These are phyloP conservation scores for Suillus clintonianus DNA, from an alignment of 768 basidiomycete genomes.

Conservation along the genomic window DNA sequence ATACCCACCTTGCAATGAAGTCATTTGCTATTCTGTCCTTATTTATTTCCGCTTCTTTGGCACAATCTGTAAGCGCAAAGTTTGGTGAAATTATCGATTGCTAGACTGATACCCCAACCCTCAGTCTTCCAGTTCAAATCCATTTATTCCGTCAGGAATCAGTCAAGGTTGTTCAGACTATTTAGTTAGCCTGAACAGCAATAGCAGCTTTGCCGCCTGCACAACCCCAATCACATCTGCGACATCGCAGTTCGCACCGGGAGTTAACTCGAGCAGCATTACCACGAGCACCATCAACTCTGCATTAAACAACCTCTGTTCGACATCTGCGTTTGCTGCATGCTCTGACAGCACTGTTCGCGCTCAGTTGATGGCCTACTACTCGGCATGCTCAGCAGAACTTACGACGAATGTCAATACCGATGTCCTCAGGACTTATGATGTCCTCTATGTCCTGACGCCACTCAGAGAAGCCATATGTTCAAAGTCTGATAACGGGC, in stretches of 20 bases:
- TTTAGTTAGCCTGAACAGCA: slow-evolving; percentile 62
- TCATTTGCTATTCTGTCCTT: slow-evolving; percentile 54
- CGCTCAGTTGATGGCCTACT: slow-evolving; percentile 66
- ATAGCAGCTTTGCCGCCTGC: slow-evolving; percentile 61
- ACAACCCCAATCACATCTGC: slow-evolving; percentile 60
- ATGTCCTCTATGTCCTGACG: slow-evolving; percentile 69
- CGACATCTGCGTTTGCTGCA: slow-evolving; percentile 38
- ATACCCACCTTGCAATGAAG: slow-evolving; percentile 44
- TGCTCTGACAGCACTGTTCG: slow-evolving; percentile 66
- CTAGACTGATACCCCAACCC: not conserved
- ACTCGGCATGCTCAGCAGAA: slow-evolving; percentile 69
- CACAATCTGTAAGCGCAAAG: slow-evolving; percentile 43
- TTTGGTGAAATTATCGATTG: not conserved
- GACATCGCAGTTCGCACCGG: slow-evolving; percentile 54
- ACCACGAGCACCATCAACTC: slow-evolving; percentile 47
- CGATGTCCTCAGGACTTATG: slow-evolving; percentile 69
- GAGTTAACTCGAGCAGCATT: slow-evolving; percentile 37
- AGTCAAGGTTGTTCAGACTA: slow-evolving; percentile 55
- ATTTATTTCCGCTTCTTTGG: slow-evolving; percentile 51
- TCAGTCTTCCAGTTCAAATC: slow-evolving; percentile 34
- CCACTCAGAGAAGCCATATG: slow-evolving; percentile 75
- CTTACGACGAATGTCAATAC: slow-evolving; percentile 51
- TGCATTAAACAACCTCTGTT: slow-evolving; percentile 62
- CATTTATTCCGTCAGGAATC: slow-evolving; percentile 72
- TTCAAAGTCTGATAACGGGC: slow-evolving; percentile 67